Conservation (phyloP, 1,139 yeast species). For the Diutina pseudorugosa region DNA sequence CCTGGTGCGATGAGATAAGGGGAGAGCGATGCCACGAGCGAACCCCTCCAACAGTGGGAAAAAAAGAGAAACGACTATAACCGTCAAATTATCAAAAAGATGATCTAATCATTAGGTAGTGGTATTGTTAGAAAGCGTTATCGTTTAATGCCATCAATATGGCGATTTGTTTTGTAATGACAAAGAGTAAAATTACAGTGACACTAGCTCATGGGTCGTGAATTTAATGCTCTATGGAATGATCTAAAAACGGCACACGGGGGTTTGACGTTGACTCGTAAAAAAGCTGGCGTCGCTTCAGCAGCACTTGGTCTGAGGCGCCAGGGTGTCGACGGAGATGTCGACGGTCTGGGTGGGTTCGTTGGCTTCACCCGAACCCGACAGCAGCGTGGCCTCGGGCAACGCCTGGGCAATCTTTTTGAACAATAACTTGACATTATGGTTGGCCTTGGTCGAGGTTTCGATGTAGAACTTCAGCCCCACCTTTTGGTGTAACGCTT, state of each 20-base stretch:
- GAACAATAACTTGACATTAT: constrained; percentile 80
- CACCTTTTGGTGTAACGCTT: constrained; percentile 36
- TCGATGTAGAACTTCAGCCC: constrained; percentile 79
- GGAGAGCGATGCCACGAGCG: not conserved
- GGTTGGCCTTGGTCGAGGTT: constrained; percentile 91
- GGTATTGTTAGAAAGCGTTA: too few relatives aligned
- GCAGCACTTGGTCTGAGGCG: constrained; percentile 5
- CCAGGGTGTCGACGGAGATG: constrained; percentile 21
- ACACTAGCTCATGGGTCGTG: too few relatives aligned
- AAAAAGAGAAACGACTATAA: not conserved
- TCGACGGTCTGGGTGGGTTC: constrained; percentile 32
- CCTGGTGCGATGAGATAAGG: constrained; percentile 1
- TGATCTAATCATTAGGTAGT: not conserved
- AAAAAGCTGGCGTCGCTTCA: not conserved
- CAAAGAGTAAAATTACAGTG: too few relatives aligned
- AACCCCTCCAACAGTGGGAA: not conserved
- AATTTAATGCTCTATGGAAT: not conserved
- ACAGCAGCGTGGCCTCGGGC: constrained; percentile 40
- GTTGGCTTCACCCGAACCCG: constrained; percentile 15
- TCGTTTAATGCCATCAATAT: too few relatives aligned
- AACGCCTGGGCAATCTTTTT: constrained; percentile 83
- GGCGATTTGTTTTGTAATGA: too few relatives aligned
- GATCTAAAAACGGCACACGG: not conserved
- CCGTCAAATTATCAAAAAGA: too few relatives aligned
- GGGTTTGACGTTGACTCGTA: not conserved